phyloP scores from a whole-genome alignment of 148 eudicot genomes.

The Silene latifolia region DNA sequence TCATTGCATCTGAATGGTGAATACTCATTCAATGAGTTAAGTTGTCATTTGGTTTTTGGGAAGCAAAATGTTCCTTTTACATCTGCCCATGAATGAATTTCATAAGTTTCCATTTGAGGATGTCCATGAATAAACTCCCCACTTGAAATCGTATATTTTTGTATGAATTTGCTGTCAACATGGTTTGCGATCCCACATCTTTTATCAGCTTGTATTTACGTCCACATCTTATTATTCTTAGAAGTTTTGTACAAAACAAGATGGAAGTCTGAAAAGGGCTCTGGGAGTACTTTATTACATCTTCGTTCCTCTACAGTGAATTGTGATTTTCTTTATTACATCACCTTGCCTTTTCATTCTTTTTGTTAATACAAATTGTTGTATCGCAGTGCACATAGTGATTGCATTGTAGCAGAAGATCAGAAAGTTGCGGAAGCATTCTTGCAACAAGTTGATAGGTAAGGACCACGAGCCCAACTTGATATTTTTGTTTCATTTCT shows the following conservation, averaged over 20 bases:
- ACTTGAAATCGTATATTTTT: neutral
- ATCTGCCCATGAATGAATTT: neutral
- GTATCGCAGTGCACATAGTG: constrained; percentile 84
- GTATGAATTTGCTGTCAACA: neutral
- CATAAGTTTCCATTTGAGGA: neutral
- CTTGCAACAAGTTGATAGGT: constrained; percentile 92
- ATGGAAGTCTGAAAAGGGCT: neutral
- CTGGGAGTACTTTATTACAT: neutral
- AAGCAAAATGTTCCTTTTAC: neutral
- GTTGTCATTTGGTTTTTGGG: neutral
- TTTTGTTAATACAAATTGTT: constrained; percentile 11
- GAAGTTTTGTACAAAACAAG: neutral
- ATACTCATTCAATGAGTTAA: neutral
- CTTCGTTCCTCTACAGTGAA: too few relatives aligned
- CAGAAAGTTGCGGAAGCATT: constrained; percentile 58
- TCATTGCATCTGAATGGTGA: neutral
- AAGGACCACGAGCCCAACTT: neutral
- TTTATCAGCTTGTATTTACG: neutral
- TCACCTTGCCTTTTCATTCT: neutral
- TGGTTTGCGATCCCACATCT: neutral
- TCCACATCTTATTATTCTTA: neutral
- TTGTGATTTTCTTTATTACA: constrained; percentile 7
- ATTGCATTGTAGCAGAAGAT: constrained; percentile 82
- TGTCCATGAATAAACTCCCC: neutral
- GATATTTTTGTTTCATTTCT: neutral